A percentile compares a stretch with the other conserved stretches of the same genome.
Conservation (phyloP, 345 rosid genomes). For the Nephelium lappaceum region DNA sequence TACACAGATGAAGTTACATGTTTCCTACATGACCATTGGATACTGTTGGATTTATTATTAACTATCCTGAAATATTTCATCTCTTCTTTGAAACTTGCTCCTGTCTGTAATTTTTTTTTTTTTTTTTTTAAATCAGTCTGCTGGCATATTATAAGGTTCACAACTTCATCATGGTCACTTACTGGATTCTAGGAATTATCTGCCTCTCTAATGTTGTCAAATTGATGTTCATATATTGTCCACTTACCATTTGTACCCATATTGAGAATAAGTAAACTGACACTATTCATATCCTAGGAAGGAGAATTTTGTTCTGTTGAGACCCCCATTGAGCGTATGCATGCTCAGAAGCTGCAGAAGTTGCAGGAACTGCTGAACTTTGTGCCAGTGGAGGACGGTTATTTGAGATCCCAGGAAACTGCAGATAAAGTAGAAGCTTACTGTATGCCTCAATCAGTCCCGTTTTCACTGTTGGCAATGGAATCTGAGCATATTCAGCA, state of each 20-base stretch:
- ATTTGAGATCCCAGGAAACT: slow-evolving; percentile 33
- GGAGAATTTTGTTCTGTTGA: slow-evolving; percentile 29
- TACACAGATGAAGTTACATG: background rate
- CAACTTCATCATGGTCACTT: background rate
- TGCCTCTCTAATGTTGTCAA: background rate
- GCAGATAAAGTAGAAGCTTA: slow-evolving; percentile 39
- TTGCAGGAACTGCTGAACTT: slow-evolving; percentile 49
- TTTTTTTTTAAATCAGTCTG: background rate
- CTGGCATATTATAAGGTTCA: background rate
- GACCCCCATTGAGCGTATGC: slow-evolving; percentile 27
- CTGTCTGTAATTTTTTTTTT: background rate
- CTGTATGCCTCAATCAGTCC: slow-evolving; percentile 35
- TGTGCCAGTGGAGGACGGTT: slow-evolving; percentile 41
- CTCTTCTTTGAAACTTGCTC: too few species aligned
- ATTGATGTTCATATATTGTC: slow-evolving; percentile 9
- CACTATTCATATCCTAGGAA: slow-evolving; percentile 37
- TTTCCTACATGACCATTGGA: background rate
- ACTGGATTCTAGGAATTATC: background rate
- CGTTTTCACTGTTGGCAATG: slow-evolving; percentile 29
- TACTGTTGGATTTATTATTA: background rate
- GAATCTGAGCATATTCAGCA: slow-evolving; percentile 42
- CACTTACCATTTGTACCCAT: slow-evolving; percentile 8
- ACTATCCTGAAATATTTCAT: too few species aligned
- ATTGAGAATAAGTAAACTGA: slow-evolving; percentile 12
- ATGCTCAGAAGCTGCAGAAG: slow-evolving; percentile 42